Evolutionary conservation across 805 yeast species (phyloP).

Genomic region (Candida ficus): DNA sequence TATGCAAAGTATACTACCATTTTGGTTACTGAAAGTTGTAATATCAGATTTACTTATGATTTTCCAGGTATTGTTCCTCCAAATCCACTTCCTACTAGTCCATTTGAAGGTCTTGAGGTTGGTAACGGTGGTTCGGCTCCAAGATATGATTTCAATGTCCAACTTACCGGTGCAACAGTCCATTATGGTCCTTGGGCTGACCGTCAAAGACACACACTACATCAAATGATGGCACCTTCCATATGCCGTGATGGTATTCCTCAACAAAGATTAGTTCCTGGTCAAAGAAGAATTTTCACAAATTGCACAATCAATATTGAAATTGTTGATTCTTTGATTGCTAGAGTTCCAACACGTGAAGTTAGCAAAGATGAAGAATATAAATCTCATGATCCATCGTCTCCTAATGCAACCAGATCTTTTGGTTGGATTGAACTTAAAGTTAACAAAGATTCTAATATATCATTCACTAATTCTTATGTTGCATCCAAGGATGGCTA

Average conservation of each 20-base stretch:
- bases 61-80: constrained; percentile 59
- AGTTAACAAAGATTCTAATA: constrained; percentile 45
- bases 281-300: constrained; percentile 49
- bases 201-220: constrained; percentile 66
- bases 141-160: constrained; percentile 54
- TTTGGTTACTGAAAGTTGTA: constrained; percentile 51
- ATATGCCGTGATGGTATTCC: constrained; percentile 52
- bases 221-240: constrained; percentile 62
- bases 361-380: constrained; percentile 64
- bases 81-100: constrained; percentile 25
- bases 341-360: constrained; percentile 83
- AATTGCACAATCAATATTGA: constrained; percentile 51
- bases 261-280: constrained; percentile 37
- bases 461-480: constrained; percentile 43
- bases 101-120: constrained; percentile 45
- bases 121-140: constrained; percentile 60
- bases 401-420: constrained; percentile 46
- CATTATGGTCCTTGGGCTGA: constrained; percentile 97
- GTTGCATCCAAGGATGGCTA: constrained; percentile 54
- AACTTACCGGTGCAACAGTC: constrained; percentile 54
- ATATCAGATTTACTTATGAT: constrained; percentile 65
- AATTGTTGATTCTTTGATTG: constrained; percentile 57
- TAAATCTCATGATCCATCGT: constrained; percentile 25
- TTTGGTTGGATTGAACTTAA: constrained; percentile 92
- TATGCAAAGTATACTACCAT: constrained; percentile 78